Evolutionary conservation across 2,329 filamentous ascomycete genomes (phyloP).

Genomic region (Hypoxylon sp.): DNA sequence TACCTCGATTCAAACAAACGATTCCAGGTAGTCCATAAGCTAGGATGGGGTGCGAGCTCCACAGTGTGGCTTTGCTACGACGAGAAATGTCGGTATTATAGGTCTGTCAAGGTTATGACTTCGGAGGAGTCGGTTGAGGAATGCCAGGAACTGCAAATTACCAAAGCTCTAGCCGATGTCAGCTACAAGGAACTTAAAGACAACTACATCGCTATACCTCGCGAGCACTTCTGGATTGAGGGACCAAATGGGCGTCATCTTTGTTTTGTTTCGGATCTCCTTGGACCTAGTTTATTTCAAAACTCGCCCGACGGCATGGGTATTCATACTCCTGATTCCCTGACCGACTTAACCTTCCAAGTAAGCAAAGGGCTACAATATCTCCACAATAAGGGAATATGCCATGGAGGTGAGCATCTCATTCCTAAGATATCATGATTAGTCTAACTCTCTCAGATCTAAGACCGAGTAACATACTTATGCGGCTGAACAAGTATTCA

Average conservation of each 20-base stretch:
- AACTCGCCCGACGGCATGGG: conserved; percentile 17
- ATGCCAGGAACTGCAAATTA: conserved; percentile 22
- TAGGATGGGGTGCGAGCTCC: conserved; percentile 22
- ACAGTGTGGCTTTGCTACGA: conserved; percentile 35
- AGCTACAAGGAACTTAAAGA: conserved; percentile 18
- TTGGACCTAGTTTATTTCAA: conserved; percentile 24
- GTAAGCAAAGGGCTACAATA: conserved; percentile 33
- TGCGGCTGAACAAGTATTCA: conserved; percentile 23
- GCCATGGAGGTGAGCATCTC: conserved; percentile 26
- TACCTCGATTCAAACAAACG: conserved; percentile 17
- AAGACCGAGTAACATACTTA: conserved; percentile 29
- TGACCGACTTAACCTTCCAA: conserved; percentile 26
- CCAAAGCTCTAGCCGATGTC: not conserved
- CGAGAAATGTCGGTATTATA: conserved; percentile 6
- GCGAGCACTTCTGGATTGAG: conserved; percentile 35
- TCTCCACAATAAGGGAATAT: conserved; percentile 30
- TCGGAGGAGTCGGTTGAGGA: conserved; percentile 22
- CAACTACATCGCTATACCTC: conserved; percentile 23
- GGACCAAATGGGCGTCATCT: conserved; percentile 36
- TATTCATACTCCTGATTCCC: conserved; percentile 17
- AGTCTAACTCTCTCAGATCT: conserved; percentile 19
- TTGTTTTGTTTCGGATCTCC: conserved; percentile 30
- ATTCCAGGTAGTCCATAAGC: conserved; percentile 33
- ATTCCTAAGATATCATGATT: not conserved
- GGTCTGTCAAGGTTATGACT: conserved; percentile 28